A percentile compares a stretch with the other conserved stretches of the same genome.
These are phyloP conservation scores for Symmetrospora coprosmae DNA, from an alignment of 768 basidiomycete genomes.

Conservation along the genomic window DNA sequence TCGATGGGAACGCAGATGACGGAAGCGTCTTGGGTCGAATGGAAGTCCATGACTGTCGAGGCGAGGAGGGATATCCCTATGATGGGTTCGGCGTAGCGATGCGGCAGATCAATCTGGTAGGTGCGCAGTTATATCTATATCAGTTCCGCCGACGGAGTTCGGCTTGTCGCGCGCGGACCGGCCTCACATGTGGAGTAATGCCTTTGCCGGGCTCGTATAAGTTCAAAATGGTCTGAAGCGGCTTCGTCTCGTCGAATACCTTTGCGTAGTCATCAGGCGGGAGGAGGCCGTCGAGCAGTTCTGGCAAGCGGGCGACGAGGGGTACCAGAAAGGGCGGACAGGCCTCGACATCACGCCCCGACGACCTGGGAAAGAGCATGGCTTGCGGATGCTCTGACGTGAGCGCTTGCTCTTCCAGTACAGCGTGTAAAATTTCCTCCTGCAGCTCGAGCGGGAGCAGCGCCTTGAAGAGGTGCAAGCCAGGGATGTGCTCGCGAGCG, in stretches of 20 bases:
- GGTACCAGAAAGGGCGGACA: slow-evolving; percentile 3
- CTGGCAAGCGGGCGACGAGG: background rate
- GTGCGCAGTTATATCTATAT: too few relatives aligned
- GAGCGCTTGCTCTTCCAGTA: slow-evolving; percentile 1
- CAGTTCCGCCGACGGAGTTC: too few relatives aligned
- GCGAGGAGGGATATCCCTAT: slow-evolving; percentile 70
- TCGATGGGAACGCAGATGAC: slow-evolving; percentile 55
- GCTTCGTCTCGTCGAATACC: slow-evolving; percentile 37
- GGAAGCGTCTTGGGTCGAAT: slow-evolving; percentile 27
- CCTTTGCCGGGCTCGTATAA: slow-evolving; percentile 78
- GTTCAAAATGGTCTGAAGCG: slow-evolving; percentile 79
- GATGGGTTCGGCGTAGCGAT: slow-evolving; percentile 76
- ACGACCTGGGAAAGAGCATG: slow-evolving; percentile 11
- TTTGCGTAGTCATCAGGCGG: background rate
- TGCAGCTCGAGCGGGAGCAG: background rate
- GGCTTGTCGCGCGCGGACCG: too few relatives aligned
- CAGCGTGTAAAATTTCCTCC: background rate
- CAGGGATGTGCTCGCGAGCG: background rate
- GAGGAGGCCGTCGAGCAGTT: background rate
- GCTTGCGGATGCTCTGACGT: slow-evolving; percentile 6
- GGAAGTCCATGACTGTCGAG: slow-evolving; percentile 67
- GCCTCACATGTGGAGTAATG: slow-evolving; percentile 55
- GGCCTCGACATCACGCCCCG: background rate
- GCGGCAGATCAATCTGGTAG: slow-evolving; percentile 55
- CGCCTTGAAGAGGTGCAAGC: background rate